Evolutionary conservation across 2,329 filamentous ascomycete species (phyloP).

Genomic region (Aspergillus piperis): DNA sequence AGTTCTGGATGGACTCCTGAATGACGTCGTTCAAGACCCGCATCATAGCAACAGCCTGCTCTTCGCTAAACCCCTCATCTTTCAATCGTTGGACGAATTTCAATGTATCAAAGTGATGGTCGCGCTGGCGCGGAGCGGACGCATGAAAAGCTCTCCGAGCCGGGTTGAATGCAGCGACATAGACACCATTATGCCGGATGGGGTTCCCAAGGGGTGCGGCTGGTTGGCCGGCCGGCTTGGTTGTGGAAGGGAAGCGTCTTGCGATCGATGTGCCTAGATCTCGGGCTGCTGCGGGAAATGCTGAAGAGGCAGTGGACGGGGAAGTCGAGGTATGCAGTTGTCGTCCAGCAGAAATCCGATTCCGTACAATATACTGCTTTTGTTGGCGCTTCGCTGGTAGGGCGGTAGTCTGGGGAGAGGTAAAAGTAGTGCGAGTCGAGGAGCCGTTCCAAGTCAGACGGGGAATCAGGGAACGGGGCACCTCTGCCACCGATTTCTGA

Average conservation of each 20-base stretch:
- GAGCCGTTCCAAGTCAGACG: slow-evolving; percentile 46
- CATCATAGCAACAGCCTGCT: slow-evolving; percentile 98
- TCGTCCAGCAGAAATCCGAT: slow-evolving; percentile 24
- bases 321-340: slow-evolving; percentile 21
- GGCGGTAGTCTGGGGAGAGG: slow-evolving; percentile 29
- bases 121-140: slow-evolving; percentile 62
- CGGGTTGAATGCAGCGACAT: slow-evolving; percentile 46
- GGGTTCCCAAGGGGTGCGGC: slow-evolving; percentile 29
- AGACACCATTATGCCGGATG: slow-evolving; percentile 50
- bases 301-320: slow-evolving; percentile 15
- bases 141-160: slow-evolving; percentile 61
- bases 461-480: slow-evolving; percentile 47
- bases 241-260: slow-evolving; percentile 22
- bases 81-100: slow-evolving; percentile 93
- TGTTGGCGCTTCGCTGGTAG: slow-evolving; percentile 26
- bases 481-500: slow-evolving; percentile 44
- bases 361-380: slow-evolving; percentile 25
- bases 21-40: slow-evolving; percentile 94
- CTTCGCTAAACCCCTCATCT: slow-evolving; percentile 90
- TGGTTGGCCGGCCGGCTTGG: slow-evolving; percentile 13
- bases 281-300: slow-evolving; percentile 14
- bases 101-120: slow-evolving; percentile 97
- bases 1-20: slow-evolving; percentile 95
- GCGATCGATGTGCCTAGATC: slow-evolving; percentile 21
- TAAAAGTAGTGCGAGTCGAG: slow-evolving; percentile 34